Conservation (phyloP, 345 rosid species). For the Moringa oleifera region DNA sequence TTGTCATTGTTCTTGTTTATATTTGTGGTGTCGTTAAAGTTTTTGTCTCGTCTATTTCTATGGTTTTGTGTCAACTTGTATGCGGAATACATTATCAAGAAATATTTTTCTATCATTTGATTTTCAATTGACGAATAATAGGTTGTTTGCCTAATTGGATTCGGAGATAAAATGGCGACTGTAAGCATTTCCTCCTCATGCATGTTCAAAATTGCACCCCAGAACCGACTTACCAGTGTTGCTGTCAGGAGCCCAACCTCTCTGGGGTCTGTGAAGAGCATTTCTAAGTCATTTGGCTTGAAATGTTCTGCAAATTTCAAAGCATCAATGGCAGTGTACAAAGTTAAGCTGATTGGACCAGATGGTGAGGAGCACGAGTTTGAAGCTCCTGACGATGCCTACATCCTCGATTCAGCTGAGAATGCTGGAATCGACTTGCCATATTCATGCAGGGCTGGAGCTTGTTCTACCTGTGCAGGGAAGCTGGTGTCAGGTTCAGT, state of each 20-base stretch:
- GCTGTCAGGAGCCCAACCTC: conserved; percentile 24
- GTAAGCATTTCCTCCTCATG: conserved; percentile 34
- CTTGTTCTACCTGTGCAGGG: conserved; percentile 85
- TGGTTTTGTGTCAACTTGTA: not conserved
- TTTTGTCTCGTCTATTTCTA: not conserved
- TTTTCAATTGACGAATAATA: not conserved
- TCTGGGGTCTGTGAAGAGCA: conserved; percentile 40
- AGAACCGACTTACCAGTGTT: conserved; percentile 25
- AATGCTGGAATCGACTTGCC: conserved; percentile 75
- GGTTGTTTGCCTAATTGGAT: no score
- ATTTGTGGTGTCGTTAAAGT: no score
- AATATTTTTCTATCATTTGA: not conserved
- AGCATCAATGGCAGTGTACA: conserved; percentile 60
- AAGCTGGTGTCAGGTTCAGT: conserved; percentile 56
- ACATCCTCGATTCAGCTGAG: conserved; percentile 84
- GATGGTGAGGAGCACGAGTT: conserved; percentile 56
- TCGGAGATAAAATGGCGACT: conserved; percentile 44
- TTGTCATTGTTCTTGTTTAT: not conserved
- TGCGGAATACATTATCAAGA: not conserved
- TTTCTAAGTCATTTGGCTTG: conserved; percentile 55
- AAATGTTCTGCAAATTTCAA: conserved; percentile 40
- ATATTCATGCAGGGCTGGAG: conserved; percentile 89
- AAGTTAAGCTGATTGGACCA: conserved; percentile 69
- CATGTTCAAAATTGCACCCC: conserved; percentile 40
- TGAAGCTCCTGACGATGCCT: conserved; percentile 50